Evolutionary conservation across 768 basidiomycete species (phyloP).

Genomic region (Lactifluus pinguis): DNA sequence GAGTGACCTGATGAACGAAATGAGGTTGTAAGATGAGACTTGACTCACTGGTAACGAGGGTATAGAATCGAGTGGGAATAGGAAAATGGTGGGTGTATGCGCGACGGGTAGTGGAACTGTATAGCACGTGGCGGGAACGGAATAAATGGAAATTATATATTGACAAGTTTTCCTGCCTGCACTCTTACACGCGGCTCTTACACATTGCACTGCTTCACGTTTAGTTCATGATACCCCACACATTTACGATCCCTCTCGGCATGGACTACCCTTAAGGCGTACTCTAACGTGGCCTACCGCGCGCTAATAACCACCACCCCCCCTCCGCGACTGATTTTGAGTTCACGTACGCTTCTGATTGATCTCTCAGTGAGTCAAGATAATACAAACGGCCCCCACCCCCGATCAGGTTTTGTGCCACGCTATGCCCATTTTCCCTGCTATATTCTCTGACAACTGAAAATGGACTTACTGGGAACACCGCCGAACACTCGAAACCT

Average conservation of each 20-base stretch:
- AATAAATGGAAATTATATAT: neutral
- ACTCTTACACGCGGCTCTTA: slow-evolving; percentile 1
- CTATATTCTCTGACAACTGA: neutral
- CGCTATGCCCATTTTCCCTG: neutral
- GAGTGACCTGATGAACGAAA: neutral
- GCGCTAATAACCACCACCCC: neutral
- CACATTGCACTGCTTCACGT: slow-evolving; percentile 4
- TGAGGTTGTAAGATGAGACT: neutral
- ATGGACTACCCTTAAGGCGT: neutral
- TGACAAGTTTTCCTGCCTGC: slow-evolving; percentile 1
- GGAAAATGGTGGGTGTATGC: slow-evolving; percentile 2
- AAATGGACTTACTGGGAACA: neutral
- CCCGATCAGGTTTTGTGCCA: neutral
- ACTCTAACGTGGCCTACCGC: neutral
- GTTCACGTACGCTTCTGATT: neutral
- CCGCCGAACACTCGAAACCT: neutral
- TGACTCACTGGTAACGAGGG: slow-evolving; percentile 9
- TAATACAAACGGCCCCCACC: neutral
- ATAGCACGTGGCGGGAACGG: neutral
- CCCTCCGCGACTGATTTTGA: neutral
- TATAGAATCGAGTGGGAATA: neutral
- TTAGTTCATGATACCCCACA: slow-evolving; percentile 3
- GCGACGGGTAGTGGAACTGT: neutral
- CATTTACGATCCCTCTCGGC: neutral
- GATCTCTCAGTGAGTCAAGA: neutral